A percentile compares a stretch with the other conserved stretches of the same genome.
These are phyloP conservation scores for Arabidopsis lyrata DNA, from an alignment of 441 rosid genomes.

Conservation along the genomic window DNA sequence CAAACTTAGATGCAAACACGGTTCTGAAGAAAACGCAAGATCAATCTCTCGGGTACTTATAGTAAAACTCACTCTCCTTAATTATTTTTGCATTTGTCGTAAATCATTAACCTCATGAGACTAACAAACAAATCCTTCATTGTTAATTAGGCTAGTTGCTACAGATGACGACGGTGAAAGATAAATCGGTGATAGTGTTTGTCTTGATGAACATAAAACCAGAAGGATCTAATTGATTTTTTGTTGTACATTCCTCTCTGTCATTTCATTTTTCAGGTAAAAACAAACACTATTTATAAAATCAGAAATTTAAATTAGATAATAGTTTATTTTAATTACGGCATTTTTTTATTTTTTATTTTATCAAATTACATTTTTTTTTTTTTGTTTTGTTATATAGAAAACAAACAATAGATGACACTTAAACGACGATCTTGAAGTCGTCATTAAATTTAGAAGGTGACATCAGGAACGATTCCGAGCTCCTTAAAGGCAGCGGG, in stretches of 20 bases:
- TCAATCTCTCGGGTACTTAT: constrained; percentile 74
- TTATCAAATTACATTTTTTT: constrained; percentile 27
- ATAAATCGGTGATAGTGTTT: constrained; percentile 53
- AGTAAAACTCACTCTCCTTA: background rate
- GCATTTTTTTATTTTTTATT: constrained; percentile 16
- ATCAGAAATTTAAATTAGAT: constrained; percentile 10
- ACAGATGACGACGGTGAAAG: constrained; percentile 64
- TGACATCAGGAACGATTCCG: constrained; percentile 45
- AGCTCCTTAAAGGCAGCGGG: constrained; percentile 57
- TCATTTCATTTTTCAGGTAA: constrained; percentile 15
- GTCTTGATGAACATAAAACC: constrained; percentile 13
- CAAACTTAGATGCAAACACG: constrained; percentile 48
- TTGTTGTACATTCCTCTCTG: constrained; percentile 37
- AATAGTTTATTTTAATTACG: background rate
- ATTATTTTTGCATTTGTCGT: constrained; percentile 19
- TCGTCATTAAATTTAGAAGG: constrained; percentile 35
- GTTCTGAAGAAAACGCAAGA: constrained; percentile 69
- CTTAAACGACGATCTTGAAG: constrained; percentile 20
- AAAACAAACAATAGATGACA: constrained; percentile 25
- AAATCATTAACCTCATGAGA: constrained; percentile 18
- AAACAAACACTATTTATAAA: constrained; percentile 9
- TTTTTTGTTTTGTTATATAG: background rate
- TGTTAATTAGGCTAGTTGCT: constrained; percentile 61
- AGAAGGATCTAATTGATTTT: constrained; percentile 24
- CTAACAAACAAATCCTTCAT: constrained; percentile 21